phyloP scores from a whole-genome alignment of 768 basidiomycete genomes.

The Rhizopogon rudus region DNA sequence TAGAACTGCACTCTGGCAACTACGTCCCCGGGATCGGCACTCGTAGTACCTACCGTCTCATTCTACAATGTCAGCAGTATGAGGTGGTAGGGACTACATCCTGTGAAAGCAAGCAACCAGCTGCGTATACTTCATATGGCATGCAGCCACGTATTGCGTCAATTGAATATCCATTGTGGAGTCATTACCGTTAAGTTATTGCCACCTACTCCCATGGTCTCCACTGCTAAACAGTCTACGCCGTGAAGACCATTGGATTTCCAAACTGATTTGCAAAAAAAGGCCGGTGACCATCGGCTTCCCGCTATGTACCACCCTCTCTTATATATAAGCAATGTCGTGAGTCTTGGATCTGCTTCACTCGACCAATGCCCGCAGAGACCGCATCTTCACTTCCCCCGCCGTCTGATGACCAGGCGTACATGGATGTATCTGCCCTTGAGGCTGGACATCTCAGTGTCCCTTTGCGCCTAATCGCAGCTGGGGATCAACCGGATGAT shows the following conservation, averaged over 20 bases:
- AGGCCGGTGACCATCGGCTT: not conserved
- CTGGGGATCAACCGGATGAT: slow-evolving; percentile 26
- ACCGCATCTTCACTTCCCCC: slow-evolving; percentile 28
- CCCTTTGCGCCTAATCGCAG: slow-evolving; percentile 32
- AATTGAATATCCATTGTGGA: not conserved
- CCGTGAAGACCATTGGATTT: too few species aligned
- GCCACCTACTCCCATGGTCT: too few species aligned
- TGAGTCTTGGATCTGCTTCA: not conserved
- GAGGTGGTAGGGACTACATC: too few species aligned
- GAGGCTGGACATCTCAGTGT: slow-evolving; percentile 44
- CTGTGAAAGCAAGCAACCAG: too few species aligned
- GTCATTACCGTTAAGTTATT: not conserved
- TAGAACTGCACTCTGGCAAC: too few species aligned
- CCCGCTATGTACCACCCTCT: not conserved
- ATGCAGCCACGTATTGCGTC: too few species aligned
- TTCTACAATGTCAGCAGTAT: too few species aligned
- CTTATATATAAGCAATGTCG: not conserved
- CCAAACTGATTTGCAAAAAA: too few species aligned
- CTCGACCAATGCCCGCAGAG: not conserved
- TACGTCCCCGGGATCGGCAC: too few species aligned
- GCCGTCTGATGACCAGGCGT: slow-evolving; percentile 40
- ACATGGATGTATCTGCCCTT: slow-evolving; percentile 50
- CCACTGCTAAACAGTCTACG: too few species aligned
- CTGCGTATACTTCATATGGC: too few species aligned
- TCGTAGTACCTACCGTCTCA: too few species aligned